Base-by-base conservation (phyloP, 257 asterid genomes). In the Rehmannia glutinosa region DNA sequence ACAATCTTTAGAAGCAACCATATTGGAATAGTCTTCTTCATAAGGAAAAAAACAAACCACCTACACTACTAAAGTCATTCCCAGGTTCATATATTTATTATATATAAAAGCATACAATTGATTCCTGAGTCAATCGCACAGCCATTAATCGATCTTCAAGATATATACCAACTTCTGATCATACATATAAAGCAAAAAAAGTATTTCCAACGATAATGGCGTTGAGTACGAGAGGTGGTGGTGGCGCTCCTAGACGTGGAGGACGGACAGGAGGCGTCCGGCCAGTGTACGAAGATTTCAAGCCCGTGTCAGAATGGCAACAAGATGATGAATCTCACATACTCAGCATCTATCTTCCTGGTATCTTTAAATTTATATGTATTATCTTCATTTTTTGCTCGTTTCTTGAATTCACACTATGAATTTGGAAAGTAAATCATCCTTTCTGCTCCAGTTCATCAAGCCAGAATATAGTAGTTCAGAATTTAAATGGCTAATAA, bases 321-420 rank as follows among this genome's bases (percentile, higher is more conserved):
- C 78, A 81, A 57, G 87, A 84, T 17, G 81, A 77, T 35, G 87
- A 84, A 38, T 70, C 89, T 19, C 86, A 84, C 68, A 61, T 66
- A 58, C 83, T 92, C 27, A 64, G 57, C 15, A 59, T 92, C 24
- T 24, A 66, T 80, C 93, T 92, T 78, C 96, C 98, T 23, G 97
- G 98, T 90, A 62, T 6, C 66, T 51, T 0, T 25, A 20, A 27
- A 36, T n/a, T 0, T 16, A 0, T 7, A 19, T 21, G 27, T 15
- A n/a, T 20, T 8, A 32, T 25, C 8, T 3, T 5, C 24, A 23
- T 12, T 23, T 16, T 62, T 20, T 56, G 1, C 12, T 25, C n/a
- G 1, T 43, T 1, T 54, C 6, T 1, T 13, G 17, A 38, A 38
- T 38, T 10, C n/a, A n/a, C n/a, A n/a, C n/a, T n/a, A n/a, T n/a